Conservation (phyloP, 1,284 basidiomycete species). For the Fomitopsis schrenkii region DNA sequence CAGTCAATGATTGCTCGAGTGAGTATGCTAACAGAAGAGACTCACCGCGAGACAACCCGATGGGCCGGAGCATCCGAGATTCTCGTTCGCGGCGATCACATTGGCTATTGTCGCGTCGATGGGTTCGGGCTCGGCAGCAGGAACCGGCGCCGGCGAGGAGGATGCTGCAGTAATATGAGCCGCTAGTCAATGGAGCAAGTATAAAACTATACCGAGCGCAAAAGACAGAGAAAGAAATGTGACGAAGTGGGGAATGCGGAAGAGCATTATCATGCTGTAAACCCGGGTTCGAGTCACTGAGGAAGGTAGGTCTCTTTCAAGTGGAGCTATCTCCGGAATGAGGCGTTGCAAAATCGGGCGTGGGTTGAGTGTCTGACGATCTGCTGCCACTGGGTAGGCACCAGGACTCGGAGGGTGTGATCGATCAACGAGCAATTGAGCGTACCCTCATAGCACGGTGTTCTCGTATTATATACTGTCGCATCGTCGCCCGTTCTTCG, state of each 20-base stretch:
- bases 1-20: neutral
- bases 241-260: neutral
- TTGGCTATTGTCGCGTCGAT: conserved; percentile 6
- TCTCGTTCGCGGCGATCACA: conserved; percentile 5
- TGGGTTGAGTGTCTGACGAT: too few species aligned
- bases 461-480: neutral
- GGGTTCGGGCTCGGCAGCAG: conserved; percentile 1
- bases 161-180: neutral
- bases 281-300: neutral
- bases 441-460: neutral
- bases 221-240: conserved; percentile 2
- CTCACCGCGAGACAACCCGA: conserved; percentile 5
- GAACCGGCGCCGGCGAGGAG: neutral
- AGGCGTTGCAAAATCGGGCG: too few species aligned
- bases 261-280: neutral
- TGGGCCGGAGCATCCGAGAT: conserved; percentile 4
- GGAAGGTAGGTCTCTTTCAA: too few species aligned
- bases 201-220: neutral
- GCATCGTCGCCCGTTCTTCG: too few species aligned
- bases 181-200: neutral
- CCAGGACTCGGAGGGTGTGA: neutral
- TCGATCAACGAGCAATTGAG: neutral
- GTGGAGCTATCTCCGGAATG: too few species aligned
- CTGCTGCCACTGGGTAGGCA: too few species aligned
- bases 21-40: neutral